Evolutionary conservation across 805 yeast species (phyloP), one percentile per base, ranked within the genome.

Genomic region (Candida corydali): DNA sequence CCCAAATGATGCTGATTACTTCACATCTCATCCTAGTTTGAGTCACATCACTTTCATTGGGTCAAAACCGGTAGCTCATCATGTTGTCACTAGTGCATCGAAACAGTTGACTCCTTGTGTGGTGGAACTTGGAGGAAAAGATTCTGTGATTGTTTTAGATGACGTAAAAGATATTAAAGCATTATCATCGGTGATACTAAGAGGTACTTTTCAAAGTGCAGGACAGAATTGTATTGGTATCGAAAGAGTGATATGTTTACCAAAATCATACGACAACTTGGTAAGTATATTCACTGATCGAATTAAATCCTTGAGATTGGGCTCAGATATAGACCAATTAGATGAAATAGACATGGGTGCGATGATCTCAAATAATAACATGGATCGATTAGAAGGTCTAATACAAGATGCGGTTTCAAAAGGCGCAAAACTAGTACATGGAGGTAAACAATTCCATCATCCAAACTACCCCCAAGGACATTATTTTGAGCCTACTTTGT

Each of bases 141-240:
- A 93, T 58, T 83, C 97, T 0, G 77, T 87, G 15, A 72, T 93
- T 35, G 87, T 89, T 3, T 71, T 93, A 45, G 97, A 91, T 51
- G 93, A 86, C 47, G 82, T 76, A 26, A 66, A 76, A 43, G 78
- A 80, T 45, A 46, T 63, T 18, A 53, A 63, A 19, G 80, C 95
- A 0, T 47, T 67, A 16, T 52, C 70, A 0, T 86, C 96, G 11
- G 79, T 88, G 17, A 73, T 93, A 26, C 74, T 93, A 82, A 74
- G 99, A 53, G 99, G 98, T 24, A 82, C 96, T 0, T 93, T 91
- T 67, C 99, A 93, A 63, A 84, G 95, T 37, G 85, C 96, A 0
- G 99, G 99, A 9, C 99, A 93, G 63, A 93, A 93, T 57, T 93
- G 99, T 65, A 93, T 93, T 52, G 98, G 99, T 26, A 85, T 93